These are phyloP conservation scores for Suhomyces terraborum DNA, from an alignment of 1,139 yeast genomes.

Conservation along the genomic window DNA sequence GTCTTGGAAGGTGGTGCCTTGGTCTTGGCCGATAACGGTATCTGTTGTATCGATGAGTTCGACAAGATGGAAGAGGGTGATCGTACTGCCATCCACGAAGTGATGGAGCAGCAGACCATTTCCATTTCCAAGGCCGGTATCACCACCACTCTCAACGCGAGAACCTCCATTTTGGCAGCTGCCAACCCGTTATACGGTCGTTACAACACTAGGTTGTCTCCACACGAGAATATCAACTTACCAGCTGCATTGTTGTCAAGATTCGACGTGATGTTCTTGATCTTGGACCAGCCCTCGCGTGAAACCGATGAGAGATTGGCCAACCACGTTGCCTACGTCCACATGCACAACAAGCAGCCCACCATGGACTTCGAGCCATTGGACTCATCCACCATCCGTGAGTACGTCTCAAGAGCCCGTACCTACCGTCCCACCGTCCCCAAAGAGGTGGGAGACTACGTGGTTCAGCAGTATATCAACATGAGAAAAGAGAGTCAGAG, in stretches of 20 bases:
- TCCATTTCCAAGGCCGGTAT: conserved; percentile 98
- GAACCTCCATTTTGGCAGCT: conserved; percentile 95
- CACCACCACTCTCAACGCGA: conserved; percentile 92
- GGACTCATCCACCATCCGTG: conserved; percentile 79
- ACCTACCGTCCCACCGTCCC: conserved; percentile 84
- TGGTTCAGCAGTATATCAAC: conserved; percentile 83
- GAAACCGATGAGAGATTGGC: conserved; percentile 87
- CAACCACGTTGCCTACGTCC: conserved; percentile 91
- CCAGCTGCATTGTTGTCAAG: conserved; percentile 97
- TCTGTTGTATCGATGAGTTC: conserved; percentile 98
- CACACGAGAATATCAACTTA: conserved; percentile 91
- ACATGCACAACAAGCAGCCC: conserved; percentile 90
- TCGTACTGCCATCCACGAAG: conserved; percentile 98
- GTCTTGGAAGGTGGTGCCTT: conserved; percentile 98
- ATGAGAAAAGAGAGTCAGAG: conserved; percentile 88
- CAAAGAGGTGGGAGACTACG: conserved; percentile 83
- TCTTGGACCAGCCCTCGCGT: conserved; percentile 81
- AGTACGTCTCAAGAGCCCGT: conserved; percentile 85
- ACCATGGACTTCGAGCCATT: conserved; percentile 73
- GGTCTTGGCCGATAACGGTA: conserved; percentile 95
- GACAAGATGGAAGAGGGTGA: conserved; percentile 98
- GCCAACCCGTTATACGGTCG: conserved; percentile 97
- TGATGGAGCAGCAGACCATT: conserved; percentile 99
- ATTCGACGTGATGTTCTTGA: conserved; percentile 85
- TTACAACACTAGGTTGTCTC: conserved; percentile 86